Conservation (phyloP, 2,329 filamentous ascomycete species). For the Pseudophaeomoniella oleicola region DNA sequence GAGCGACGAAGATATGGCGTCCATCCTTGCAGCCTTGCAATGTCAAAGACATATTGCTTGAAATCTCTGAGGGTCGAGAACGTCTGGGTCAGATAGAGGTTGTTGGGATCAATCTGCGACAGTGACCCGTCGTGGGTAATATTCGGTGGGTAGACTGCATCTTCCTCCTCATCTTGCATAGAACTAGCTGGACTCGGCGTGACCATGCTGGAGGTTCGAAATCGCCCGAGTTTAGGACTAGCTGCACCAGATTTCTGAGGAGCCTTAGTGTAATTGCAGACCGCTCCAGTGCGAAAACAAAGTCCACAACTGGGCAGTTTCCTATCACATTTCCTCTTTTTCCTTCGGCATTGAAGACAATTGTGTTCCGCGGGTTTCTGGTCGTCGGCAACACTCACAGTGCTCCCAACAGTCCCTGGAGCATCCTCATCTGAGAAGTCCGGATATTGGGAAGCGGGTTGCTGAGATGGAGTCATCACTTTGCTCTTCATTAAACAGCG, state of each 20-base stretch:
- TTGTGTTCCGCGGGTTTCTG: neutral
- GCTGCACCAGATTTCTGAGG: neutral
- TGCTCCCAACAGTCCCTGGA: neutral
- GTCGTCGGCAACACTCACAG: neutral
- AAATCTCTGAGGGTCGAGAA: neutral
- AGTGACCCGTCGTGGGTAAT: neutral
- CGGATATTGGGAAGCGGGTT: neutral
- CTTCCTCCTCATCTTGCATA: neutral
- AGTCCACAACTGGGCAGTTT: neutral
- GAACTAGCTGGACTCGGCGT: neutral
- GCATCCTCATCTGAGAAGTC: neutral
- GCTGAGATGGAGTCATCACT: no score
- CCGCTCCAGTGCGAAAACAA: neutral
- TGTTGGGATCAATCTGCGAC: neutral
- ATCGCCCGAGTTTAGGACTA: neutral
- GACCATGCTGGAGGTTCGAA: neutral
- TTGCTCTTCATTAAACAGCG: no score
- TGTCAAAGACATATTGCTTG: neutral
- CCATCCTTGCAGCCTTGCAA: neutral
- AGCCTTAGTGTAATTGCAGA: neutral
- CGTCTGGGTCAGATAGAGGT: neutral
- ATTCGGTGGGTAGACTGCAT: neutral
- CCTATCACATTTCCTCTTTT: neutral
- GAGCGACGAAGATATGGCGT: neutral
- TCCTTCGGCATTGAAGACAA: neutral